Conservation (phyloP, 2,329 filamentous ascomycete genomes). For the Talaromyces sp. region DNA sequence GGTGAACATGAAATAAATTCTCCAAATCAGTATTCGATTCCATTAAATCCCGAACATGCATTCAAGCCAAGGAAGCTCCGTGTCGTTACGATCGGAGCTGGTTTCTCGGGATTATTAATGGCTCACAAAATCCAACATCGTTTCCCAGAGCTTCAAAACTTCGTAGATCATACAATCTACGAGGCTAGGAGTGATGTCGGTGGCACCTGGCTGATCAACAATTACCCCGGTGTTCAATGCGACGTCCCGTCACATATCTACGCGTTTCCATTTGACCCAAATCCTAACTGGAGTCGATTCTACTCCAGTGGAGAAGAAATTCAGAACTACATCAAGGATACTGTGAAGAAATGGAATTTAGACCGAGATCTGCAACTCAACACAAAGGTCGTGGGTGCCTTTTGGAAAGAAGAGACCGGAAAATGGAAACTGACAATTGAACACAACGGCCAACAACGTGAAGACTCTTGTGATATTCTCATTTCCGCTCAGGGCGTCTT, state of each 20-base stretch:
- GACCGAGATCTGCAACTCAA: conserved; percentile 43
- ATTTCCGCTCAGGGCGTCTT: conserved; percentile 23
- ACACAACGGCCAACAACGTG: conserved; percentile 27
- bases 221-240: conserved; percentile 30
- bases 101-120: conserved; percentile 23
- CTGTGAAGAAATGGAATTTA: conserved; percentile 43
- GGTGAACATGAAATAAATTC: not conserved
- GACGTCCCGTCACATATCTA: conserved; percentile 27
- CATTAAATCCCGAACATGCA: conserved; percentile 17
- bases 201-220: conserved; percentile 19
- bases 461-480: conserved; percentile 36
- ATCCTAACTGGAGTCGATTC: conserved; percentile 47
- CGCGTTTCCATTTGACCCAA: conserved; percentile 47
- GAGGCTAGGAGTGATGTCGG: conserved; percentile 18
- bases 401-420: conserved; percentile 42
- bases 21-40: not conserved
- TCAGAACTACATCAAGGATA: conserved; percentile 43
- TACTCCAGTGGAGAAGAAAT: conserved; percentile 48
- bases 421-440: conserved; percentile 41
- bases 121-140: conserved; percentile 26
- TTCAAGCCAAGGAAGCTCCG: conserved; percentile 25
- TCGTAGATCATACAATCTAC: conserved; percentile 15
- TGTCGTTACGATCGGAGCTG: conserved; percentile 18
- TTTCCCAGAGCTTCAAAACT: conserved; percentile 3
- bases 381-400: conserved; percentile 40